Evolutionary conservation across 306 rosid species (phyloP).

Genomic region (Dryas alaskensis): DNA sequence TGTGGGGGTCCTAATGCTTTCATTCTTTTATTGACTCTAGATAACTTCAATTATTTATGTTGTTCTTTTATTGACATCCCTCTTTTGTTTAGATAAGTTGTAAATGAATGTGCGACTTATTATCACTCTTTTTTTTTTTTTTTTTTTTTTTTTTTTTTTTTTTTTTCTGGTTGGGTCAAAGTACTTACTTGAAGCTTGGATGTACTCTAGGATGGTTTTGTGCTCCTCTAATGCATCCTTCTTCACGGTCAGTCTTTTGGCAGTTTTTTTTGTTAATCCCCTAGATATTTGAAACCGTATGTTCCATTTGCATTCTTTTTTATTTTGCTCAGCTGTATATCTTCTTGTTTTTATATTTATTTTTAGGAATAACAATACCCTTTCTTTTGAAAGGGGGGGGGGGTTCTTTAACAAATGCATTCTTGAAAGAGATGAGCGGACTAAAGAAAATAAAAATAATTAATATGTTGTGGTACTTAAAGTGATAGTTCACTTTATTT

Average conservation of each 20-base stretch:
- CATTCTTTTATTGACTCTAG: too few species aligned
- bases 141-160: background rate
- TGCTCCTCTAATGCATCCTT: constrained; percentile 55
- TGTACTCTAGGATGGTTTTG: constrained; percentile 87
- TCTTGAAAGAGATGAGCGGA: background rate
- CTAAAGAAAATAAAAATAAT: background rate
- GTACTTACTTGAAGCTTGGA: constrained; percentile 75
- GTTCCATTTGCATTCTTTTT: background rate
- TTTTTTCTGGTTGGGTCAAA: constrained; percentile 37
- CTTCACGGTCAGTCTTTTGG: constrained; percentile 53
- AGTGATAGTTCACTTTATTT: background rate
- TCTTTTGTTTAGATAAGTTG: background rate
- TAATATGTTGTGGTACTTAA: background rate
- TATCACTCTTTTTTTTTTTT: constrained; percentile 5
- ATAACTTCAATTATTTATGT: too few species aligned
- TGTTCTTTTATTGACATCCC: too few species aligned
- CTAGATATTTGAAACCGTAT: too few species aligned
- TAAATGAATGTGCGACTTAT: background rate
- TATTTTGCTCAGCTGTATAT: background rate
- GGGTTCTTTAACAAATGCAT: background rate
- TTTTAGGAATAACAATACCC: background rate
- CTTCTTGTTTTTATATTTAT: background rate
- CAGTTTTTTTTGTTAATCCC: background rate
- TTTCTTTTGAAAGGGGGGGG: background rate
- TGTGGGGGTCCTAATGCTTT: too few species aligned